A percentile compares a stretch with the other conserved stretches of the same genome.
Evolutionary conservation across 805 yeast genomes (phyloP).

Genomic region (Lipomyces spencermartinsiae): DNA sequence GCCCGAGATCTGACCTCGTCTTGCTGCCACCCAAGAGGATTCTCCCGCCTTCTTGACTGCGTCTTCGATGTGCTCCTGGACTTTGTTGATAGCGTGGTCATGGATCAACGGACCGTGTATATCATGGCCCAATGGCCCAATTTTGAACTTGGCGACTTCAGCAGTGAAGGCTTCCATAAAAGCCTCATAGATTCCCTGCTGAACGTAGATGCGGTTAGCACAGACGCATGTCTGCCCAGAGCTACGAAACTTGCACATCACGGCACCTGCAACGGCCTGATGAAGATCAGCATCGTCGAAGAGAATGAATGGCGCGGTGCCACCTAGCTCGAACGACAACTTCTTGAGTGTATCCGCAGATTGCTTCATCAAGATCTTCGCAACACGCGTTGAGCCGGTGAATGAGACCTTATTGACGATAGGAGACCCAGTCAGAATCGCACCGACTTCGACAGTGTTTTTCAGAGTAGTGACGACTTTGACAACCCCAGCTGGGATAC

Average conservation of each 20-base stretch:
- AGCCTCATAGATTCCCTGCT: no score
- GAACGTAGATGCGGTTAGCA: constrained; percentile 45
- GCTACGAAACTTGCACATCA: constrained; percentile 73
- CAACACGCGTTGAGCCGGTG: constrained; percentile 80
- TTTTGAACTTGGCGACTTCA: constrained; percentile 52
- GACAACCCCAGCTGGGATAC: constrained; percentile 71
- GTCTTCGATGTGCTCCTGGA: constrained; percentile 65
- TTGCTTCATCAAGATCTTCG: constrained; percentile 68
- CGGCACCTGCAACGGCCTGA: constrained; percentile 67
- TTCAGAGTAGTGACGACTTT: constrained; percentile 59
- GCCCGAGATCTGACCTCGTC: no score
- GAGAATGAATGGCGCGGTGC: constrained; percentile 81
- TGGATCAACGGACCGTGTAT: constrained; percentile 83
- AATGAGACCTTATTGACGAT: constrained; percentile 69
- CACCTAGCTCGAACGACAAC: constrained; percentile 76
- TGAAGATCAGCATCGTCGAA: constrained; percentile 76
- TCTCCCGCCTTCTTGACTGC: constrained; percentile 67
- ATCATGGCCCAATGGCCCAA: no score
- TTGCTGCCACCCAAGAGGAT: constrained; percentile 68
- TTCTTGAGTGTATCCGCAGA: constrained; percentile 69
- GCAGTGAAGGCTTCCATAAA: no score
- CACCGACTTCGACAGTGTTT: constrained; percentile 45
- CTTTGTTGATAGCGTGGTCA: constrained; percentile 65
- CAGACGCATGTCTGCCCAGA: constrained; percentile 80
- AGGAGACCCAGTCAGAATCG: constrained; percentile 68